phyloP scores from a whole-genome alignment of 306 rosid genomes.

The Gynostemma pentaphyllum region DNA sequence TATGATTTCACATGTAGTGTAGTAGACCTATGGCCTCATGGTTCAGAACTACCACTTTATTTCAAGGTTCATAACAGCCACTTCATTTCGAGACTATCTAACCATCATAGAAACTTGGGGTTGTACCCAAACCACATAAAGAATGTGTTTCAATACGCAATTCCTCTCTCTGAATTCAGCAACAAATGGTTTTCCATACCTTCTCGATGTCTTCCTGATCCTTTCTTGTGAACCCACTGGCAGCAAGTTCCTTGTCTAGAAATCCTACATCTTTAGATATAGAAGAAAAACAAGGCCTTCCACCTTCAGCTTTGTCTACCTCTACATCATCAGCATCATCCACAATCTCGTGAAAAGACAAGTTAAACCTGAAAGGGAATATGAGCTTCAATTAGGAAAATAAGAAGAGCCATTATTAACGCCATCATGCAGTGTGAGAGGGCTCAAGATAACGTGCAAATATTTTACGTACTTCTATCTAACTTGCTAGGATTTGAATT shows the following conservation, averaged over 20 bases:
- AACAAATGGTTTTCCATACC: slow-evolving; percentile 27
- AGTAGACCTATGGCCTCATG: background rate
- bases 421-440: background rate
- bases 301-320: slow-evolving; percentile 36
- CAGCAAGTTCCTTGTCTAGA: slow-evolving; percentile 84
- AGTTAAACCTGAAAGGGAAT: slow-evolving; percentile 46
- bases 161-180: background rate
- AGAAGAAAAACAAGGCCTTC: slow-evolving; percentile 48
- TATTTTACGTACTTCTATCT: background rate
- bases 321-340: slow-evolving; percentile 46
- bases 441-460: background rate
- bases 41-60: background rate
- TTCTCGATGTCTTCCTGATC: slow-evolving; percentile 65
- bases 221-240: slow-evolving; percentile 80
- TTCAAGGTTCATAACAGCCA: background rate
- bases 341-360: slow-evolving; percentile 46
- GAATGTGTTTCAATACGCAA: background rate
- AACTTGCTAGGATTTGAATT: background rate
- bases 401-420: background rate
- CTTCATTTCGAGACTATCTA: background rate
- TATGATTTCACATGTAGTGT: background rate
- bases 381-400: background rate
- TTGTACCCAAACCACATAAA: background rate
- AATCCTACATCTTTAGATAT: slow-evolving; percentile 49
- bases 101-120: background rate